Evolutionary conservation across 2,329 filamentous ascomycete species (phyloP).

Genomic region (Blastomyces silverae): DNA sequence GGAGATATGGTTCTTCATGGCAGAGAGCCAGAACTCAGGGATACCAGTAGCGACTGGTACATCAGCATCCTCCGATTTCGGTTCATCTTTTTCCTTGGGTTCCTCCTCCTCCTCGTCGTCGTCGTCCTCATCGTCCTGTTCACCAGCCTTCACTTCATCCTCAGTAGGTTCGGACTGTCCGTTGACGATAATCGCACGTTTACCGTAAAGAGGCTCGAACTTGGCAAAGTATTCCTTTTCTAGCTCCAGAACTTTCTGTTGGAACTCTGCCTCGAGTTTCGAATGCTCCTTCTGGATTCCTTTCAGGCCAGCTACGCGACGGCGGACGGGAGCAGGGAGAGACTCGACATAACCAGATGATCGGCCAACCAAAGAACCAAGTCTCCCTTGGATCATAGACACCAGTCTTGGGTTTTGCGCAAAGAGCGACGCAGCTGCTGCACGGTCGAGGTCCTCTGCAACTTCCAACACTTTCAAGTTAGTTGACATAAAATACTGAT

Average conservation of each 20-base stretch:
- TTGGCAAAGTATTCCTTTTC: constrained; percentile 99
- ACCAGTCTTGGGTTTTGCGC: constrained; percentile 92
- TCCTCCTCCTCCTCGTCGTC: constrained; percentile 58
- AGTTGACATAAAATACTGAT: constrained; percentile 13
- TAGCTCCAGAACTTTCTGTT: constrained; percentile 93
- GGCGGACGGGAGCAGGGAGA: constrained; percentile 78
- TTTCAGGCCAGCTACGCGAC: constrained; percentile 90
- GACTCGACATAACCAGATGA: constrained; percentile 98
- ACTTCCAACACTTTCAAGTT: constrained; percentile 20
- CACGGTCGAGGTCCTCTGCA: constrained; percentile 83
- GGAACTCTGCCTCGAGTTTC: constrained; percentile 96
- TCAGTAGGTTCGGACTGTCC: constrained; percentile 78
- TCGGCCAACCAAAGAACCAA: constrained; percentile 84
- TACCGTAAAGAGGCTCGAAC: constrained; percentile 94
- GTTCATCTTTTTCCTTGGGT: constrained; percentile 52
- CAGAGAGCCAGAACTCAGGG: constrained; percentile 98
- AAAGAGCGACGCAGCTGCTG: constrained; percentile 82
- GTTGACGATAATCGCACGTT: constrained; percentile 89
- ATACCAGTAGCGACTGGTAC: constrained; percentile 63
- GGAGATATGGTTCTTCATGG: constrained; percentile 99
- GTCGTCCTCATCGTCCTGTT: constrained; percentile 68
- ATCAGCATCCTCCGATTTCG: constrained; percentile 43
- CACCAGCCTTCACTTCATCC: constrained; percentile 77
- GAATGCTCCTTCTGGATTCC: constrained; percentile 98
- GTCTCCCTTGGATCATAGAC: constrained; percentile 95